Evolutionary conservation across 2,329 filamentous ascomycete genomes (phyloP).

Genomic region (Lachnellula subtilissima): DNA sequence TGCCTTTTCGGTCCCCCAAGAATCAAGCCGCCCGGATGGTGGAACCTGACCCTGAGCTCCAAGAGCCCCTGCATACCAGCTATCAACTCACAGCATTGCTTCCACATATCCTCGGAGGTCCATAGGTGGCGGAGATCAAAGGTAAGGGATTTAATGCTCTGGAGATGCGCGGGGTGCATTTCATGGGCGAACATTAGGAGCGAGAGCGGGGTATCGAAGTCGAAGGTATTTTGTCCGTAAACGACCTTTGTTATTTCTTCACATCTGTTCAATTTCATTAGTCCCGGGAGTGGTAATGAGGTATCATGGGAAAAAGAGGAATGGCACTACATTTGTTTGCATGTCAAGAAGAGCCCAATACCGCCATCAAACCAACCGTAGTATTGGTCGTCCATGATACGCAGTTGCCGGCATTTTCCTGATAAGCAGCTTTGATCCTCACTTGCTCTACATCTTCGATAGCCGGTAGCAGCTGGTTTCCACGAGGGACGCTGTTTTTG

Average conservation of each 20-base stretch:
- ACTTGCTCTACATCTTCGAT: not conserved
- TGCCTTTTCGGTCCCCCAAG: too few relatives aligned
- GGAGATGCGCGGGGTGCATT: not conserved
- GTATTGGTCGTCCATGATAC: not conserved
- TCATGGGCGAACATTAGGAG: not conserved
- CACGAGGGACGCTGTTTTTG: not conserved
- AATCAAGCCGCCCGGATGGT: too few relatives aligned
- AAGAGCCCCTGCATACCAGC: not conserved
- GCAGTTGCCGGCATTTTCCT: not conserved
- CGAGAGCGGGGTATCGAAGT: not conserved
- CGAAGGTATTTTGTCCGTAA: not conserved
- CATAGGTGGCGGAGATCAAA: not conserved
- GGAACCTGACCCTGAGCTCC: not conserved
- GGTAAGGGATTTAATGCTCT: not conserved
- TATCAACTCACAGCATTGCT: not conserved
- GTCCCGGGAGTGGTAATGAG: not conserved
- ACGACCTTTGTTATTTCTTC: not conserved
- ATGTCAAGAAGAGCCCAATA: not conserved
- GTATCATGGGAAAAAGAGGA: not conserved
- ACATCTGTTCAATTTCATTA: not conserved
- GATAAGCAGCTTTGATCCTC: not conserved
- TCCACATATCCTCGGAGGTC: not conserved
- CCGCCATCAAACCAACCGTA: not conserved
- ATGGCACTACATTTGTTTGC: not conserved
- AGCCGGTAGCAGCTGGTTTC: not conserved